Conservation (phyloP, 2,329 filamentous ascomycete genomes). For the Nemania sp. region DNA sequence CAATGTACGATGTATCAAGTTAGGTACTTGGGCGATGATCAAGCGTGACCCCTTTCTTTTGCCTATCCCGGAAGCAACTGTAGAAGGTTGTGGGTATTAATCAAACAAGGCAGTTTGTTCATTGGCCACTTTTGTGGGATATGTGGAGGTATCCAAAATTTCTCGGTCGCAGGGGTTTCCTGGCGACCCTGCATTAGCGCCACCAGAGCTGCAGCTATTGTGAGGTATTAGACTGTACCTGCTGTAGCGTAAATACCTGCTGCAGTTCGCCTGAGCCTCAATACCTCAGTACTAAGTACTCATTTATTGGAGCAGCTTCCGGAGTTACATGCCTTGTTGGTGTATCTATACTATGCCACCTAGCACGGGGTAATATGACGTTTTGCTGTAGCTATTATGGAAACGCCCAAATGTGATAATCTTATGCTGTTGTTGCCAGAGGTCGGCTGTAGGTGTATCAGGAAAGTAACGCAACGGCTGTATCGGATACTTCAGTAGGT, state of each 20-base stretch:
- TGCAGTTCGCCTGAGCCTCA: constrained; percentile 4
- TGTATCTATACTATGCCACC: not conserved
- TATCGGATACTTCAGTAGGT: constrained; percentile 7
- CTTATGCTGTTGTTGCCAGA: not conserved
- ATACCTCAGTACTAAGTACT: too few species aligned
- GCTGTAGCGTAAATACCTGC: not conserved
- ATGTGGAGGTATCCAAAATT: constrained; percentile 34
- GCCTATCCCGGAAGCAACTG: constrained; percentile 12
- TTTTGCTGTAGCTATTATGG: too few species aligned
- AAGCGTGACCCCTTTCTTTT: constrained; percentile 24
- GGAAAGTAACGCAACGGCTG: not conserved
- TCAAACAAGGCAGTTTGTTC: constrained; percentile 9
- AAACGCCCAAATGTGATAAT: too few species aligned
- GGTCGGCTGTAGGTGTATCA: too few species aligned
- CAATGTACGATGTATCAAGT: too few species aligned
- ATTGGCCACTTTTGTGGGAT: constrained; percentile 30
- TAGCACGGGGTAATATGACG: not conserved
- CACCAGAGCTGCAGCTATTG: constrained; percentile 20
- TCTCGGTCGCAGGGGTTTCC: constrained; percentile 30
- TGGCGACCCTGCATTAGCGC: constrained; percentile 29
- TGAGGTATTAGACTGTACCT: not conserved
- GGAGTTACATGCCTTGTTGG: not conserved
- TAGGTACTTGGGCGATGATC: not conserved
- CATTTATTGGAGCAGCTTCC: too few species aligned
- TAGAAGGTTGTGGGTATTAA: constrained; percentile 17